Percentiles rank a stretch among this genome's conserved stretches.
Conservation (phyloP, 768 basidiomycete genomes). For the Lentinula aciculospora region DNA sequence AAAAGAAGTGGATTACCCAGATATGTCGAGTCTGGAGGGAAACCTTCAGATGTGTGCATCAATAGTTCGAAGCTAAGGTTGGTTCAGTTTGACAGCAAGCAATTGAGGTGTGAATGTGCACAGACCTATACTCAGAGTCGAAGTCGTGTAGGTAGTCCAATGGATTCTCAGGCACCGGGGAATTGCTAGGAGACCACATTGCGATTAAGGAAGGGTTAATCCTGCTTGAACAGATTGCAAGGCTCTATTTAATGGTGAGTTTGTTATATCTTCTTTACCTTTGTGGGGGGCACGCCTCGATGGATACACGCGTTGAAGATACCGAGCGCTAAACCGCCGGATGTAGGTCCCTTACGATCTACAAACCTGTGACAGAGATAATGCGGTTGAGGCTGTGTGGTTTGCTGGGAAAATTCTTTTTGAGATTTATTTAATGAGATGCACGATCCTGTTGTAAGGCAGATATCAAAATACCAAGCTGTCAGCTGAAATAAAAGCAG, state of each 20-base stretch:
- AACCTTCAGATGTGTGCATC: no score
- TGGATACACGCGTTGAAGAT: neutral
- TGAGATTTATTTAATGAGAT: no score
- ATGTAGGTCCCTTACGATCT: no score
- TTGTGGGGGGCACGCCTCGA: constrained; percentile 2
- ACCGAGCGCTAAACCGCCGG: neutral
- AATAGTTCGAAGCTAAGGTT: neutral
- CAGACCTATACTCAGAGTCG: neutral
- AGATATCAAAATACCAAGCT: no score
- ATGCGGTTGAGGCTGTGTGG: no score
- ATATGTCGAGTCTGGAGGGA: no score
- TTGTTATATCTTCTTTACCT: neutral
- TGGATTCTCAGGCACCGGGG: neutral
- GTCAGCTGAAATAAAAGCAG: no score
- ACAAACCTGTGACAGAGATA: no score
- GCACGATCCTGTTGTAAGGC: no score
- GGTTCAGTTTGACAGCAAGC: neutral
- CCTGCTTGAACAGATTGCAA: neutral
- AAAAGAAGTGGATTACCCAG: no score
- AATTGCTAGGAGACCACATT: neutral
- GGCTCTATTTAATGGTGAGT: neutral
- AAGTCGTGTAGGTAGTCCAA: neutral
- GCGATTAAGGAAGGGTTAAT: neutral
- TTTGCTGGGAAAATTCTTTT: no score
- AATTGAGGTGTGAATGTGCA: neutral